phyloP scores from a whole-genome alignment of 2,329 filamentous ascomycete genomes.

The Fulvia fulva region DNA sequence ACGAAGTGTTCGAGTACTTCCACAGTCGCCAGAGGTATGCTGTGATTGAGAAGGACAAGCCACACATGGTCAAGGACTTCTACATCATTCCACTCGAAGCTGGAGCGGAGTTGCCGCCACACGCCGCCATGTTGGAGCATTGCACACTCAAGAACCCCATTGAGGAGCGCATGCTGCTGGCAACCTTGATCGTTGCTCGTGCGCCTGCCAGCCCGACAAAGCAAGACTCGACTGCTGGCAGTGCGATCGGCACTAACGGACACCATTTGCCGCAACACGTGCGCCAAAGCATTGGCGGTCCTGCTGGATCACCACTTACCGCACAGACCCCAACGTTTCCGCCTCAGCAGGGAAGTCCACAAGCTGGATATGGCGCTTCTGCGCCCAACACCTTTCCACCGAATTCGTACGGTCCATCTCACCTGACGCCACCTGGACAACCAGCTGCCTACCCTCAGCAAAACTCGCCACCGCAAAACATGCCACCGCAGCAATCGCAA shows the following conservation, averaged over 20 bases:
- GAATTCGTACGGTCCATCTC: constrained; percentile 38
- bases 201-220: constrained; percentile 37
- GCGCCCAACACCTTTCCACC: constrained; percentile 31
- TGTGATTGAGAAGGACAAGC: constrained; percentile 65
- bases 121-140: constrained; percentile 82
- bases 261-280: constrained; percentile 19
- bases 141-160: constrained; percentile 71
- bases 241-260: constrained; percentile 17
- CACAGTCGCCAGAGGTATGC: constrained; percentile 76
- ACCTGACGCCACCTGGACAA: constrained; percentile 32
- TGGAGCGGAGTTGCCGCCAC: constrained; percentile 70
- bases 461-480: constrained; percentile 18
- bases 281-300: constrained; percentile 23
- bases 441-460: constrained; percentile 31
- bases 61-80: constrained; percentile 71
- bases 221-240: constrained; percentile 33
- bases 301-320: constrained; percentile 35
- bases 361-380: constrained; percentile 22
- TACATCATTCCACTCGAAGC: constrained; percentile 84
- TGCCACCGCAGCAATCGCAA: constrained; percentile 33
- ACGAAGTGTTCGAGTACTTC: constrained; percentile 84
- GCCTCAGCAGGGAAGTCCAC: constrained; percentile 32
- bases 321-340: constrained; percentile 38
- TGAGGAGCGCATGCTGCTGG: constrained; percentile 71
- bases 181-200: constrained; percentile 79